Evolutionary conservation across 2,329 filamentous ascomycete genomes (phyloP).

Genomic region (Aspergillus flavus): DNA sequence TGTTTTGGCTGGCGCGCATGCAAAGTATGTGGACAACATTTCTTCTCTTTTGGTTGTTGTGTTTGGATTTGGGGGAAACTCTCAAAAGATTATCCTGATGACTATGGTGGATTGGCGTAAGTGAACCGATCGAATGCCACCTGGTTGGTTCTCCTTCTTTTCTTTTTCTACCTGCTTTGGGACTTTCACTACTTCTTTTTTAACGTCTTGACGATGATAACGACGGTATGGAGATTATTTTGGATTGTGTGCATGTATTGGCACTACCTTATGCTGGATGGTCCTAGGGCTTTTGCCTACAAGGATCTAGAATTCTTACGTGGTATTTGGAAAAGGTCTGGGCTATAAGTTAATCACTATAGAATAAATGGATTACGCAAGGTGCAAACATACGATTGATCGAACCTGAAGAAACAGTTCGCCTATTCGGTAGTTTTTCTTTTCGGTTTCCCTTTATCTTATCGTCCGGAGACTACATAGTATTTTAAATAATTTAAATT

Average conservation of each 20-base stretch:
- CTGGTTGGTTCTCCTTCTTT: conserved; percentile 7
- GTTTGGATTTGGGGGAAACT: background rate
- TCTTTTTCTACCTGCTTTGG: conserved; percentile 7
- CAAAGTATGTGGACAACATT: background rate
- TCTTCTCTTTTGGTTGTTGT: conserved; percentile 1
- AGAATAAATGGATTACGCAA: conserved; percentile 16
- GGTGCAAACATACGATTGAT: conserved; percentile 6
- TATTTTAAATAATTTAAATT: background rate
- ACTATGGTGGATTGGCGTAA: conserved; percentile 26
- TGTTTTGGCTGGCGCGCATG: background rate
- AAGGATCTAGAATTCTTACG: background rate
- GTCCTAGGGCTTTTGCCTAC: background rate
- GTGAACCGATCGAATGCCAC: conserved; percentile 4
- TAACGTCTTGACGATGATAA: conserved; percentile 4
- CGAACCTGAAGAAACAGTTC: background rate
- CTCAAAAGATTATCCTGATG: conserved; percentile 13
- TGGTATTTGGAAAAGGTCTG: background rate
- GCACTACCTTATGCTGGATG: background rate
- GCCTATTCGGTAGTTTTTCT: too few species aligned
- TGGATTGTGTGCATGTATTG: background rate
- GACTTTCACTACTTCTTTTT: conserved; percentile 15
- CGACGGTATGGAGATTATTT: background rate
- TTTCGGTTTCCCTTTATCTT: background rate
- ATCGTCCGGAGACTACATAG: background rate
- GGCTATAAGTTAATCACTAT: conserved; percentile 11